Conservation (phyloP, 2,329 filamentous ascomycete genomes). For the Bertia moriformis region DNA sequence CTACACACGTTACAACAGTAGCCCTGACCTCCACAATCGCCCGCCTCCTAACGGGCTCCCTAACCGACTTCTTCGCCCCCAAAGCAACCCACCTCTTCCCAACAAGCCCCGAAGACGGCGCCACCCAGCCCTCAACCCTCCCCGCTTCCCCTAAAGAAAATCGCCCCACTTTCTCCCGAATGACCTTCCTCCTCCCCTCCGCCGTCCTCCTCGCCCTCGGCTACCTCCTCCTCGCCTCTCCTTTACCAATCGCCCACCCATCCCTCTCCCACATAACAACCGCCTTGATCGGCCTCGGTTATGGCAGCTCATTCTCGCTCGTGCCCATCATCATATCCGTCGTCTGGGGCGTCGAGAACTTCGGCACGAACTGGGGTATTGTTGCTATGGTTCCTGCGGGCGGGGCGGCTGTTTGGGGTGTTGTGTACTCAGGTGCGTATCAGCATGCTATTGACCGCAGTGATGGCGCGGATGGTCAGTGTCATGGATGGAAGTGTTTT, state of each 20-base stretch:
- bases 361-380: slow-evolving; percentile 59
- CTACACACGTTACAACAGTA: slow-evolving; percentile 50
- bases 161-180: slow-evolving; percentile 28
- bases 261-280: slow-evolving; percentile 43
- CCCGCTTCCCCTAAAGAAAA: slow-evolving; percentile 16
- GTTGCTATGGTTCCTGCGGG: slow-evolving; percentile 51
- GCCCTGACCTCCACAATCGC: slow-evolving; percentile 51
- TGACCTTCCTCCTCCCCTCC: slow-evolving; percentile 44
- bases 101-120: slow-evolving; percentile 4
- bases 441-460: slow-evolving; percentile 21
- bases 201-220: slow-evolving; percentile 42
- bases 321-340: slow-evolving; percentile 51
- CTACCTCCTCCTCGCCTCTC: slow-evolving; percentile 43
- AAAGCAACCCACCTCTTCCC: slow-evolving; percentile 16
- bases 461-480: slow-evolving; percentile 18
- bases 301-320: slow-evolving; percentile 50
- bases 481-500: slow-evolving; percentile 45
- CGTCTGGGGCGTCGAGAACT: slow-evolving; percentile 60
- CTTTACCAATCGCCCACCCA: slow-evolving; percentile 34
- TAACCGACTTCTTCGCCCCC: slow-evolving; percentile 50
- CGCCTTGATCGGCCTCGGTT: slow-evolving; percentile 46
- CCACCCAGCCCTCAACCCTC: slow-evolving; percentile 10
- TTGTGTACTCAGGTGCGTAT: slow-evolving; percentile 41
- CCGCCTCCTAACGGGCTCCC: slow-evolving; percentile 46
- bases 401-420: slow-evolving; percentile 48